Percentiles rank a stretch among this genome's conserved stretches.
Conservation (phyloP, 768 basidiomycete species). For the Tulasnella sp. region DNA sequence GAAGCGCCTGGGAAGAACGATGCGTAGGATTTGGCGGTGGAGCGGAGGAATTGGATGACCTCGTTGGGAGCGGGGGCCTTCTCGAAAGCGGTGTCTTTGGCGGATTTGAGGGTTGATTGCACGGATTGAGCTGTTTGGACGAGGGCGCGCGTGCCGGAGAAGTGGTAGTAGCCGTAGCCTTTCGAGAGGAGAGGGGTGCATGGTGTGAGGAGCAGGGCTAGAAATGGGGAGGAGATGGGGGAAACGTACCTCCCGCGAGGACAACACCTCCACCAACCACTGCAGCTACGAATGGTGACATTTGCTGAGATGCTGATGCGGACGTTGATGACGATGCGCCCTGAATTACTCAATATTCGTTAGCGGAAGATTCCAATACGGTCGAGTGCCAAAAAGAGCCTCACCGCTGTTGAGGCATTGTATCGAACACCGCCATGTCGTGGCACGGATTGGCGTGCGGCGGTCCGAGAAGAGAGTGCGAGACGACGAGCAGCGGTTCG, state of each 20-base stretch:
- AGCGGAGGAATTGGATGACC: slow-evolving; percentile 35
- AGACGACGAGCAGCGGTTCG: not conserved
- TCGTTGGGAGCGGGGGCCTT: slow-evolving; percentile 30
- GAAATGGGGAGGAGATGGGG: too few relatives aligned
- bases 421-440: not conserved
- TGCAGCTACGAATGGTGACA: not conserved
- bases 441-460: not conserved
- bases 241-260: not conserved
- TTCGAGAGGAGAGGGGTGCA: not conserved
- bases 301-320: not conserved
- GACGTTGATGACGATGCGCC: not conserved
- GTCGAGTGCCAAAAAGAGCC: not conserved
- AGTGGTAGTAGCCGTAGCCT: slow-evolving; percentile 40
- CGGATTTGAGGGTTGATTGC: slow-evolving; percentile 26
- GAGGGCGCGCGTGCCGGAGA: slow-evolving; percentile 35
- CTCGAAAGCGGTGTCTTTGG: slow-evolving; percentile 27
- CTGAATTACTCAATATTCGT: not conserved
- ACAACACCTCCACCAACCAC: not conserved
- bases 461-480: not conserved
- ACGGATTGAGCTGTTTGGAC: slow-evolving; percentile 34
- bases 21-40: slow-evolving; percentile 38
- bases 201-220: not conserved
- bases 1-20: slow-evolving; percentile 36
- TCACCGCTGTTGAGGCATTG: not conserved
- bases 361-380: not conserved